Evolutionary conservation across 345 rosid genomes (phyloP).

Genomic region (Luvunga scandens): DNA sequence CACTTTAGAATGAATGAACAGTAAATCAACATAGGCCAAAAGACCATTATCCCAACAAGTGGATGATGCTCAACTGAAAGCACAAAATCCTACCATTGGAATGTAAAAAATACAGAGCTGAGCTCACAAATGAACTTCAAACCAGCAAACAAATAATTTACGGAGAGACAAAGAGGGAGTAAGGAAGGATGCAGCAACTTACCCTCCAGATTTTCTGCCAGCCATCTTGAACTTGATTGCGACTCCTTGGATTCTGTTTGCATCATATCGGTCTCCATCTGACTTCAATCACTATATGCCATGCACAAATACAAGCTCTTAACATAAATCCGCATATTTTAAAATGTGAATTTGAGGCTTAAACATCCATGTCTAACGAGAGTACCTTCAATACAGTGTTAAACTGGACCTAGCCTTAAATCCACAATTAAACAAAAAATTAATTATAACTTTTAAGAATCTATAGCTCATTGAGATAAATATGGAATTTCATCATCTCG

Average conservation of each 20-base stretch:
- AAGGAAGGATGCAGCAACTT: conserved; percentile 6
- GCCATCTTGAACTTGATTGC: conserved; percentile 40
- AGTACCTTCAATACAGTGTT: not conserved
- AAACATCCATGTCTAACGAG: not conserved
- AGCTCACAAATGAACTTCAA: not conserved
- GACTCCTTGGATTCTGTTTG: conserved; percentile 11
- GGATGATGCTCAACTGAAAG: not conserved
- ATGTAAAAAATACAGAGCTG: not conserved
- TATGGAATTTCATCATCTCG: not conserved
- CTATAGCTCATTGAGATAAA: not conserved
- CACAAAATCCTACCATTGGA: not conserved
- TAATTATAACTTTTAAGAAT: not conserved
- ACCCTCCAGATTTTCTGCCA: conserved; percentile 55
- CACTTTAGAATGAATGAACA: not conserved
- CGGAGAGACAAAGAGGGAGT: not conserved
- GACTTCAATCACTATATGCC: not conserved
- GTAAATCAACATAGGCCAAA: not conserved
- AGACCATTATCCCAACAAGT: not conserved
- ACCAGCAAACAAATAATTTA: not conserved
- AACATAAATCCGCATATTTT: not conserved
- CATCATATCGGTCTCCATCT: conserved; percentile 20
- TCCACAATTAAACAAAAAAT: not conserved
- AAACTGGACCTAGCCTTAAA: not conserved
- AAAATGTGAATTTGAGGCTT: not conserved
- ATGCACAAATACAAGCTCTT: not conserved